Evolutionary conservation across 345 rosid species (phyloP).

Genomic region (Mallotus nudiflorus): DNA sequence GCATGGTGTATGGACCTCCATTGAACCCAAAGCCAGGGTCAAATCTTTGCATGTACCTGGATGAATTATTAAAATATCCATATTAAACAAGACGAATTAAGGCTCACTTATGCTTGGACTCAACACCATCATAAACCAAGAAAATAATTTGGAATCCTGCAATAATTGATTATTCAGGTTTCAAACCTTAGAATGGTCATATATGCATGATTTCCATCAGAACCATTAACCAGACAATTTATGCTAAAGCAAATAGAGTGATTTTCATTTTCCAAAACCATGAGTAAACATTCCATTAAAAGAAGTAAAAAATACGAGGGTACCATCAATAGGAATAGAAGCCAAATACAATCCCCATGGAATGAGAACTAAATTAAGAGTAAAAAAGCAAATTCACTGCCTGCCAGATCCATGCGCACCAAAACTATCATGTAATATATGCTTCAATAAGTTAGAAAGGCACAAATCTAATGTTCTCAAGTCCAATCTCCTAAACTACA

Average conservation of each 20-base stretch:
- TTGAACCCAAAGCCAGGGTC: conserved; percentile 80
- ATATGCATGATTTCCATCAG: background rate
- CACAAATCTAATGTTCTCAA: too few species aligned
- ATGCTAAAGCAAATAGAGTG: too few species aligned
- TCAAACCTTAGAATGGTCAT: background rate
- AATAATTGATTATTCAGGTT: background rate
- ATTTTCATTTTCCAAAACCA: too few species aligned
- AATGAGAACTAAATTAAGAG: background rate
- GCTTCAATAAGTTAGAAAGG: too few species aligned
- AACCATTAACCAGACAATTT: background rate
- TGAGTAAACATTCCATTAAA: too few species aligned
- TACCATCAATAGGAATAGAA: too few species aligned
- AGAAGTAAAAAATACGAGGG: too few species aligned
- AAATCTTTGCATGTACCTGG: conserved; percentile 75
- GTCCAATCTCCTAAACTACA: too few species aligned
- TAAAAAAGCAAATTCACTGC: too few species aligned
- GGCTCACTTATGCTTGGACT: background rate
- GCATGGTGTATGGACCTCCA: conserved; percentile 59
- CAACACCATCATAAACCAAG: background rate
- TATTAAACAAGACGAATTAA: background rate
- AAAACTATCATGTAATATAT: background rate
- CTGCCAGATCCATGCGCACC: background rate
- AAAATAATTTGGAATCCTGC: background rate
- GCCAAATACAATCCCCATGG: too few species aligned
- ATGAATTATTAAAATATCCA: conserved; percentile 6